Base-by-base conservation (phyloP, 495 filamentous ascomycete species). In the Lentithecium fluviatile region DNA sequence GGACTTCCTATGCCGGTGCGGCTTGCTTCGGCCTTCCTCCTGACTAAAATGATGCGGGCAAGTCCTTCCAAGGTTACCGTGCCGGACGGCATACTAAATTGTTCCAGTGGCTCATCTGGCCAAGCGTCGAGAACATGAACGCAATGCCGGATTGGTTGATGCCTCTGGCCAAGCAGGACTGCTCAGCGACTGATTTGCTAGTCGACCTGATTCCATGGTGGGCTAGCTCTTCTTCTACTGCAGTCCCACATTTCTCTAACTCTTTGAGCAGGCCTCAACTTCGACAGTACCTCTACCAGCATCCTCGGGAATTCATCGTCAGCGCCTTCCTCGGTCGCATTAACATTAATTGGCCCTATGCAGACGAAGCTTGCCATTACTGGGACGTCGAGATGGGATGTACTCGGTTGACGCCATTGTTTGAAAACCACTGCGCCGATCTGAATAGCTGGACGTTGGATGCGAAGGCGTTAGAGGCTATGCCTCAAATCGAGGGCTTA, bases 21-120 rank as follows among this genome's bases (percentile, higher is more conserved):
- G n/a, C 52, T 66, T 11, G 63, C 63, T 17, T 66, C 57, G 37
- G 45, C 63, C 5, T 66, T 40, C 52, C 36, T 66, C 8, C 47
- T 66, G 40, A 61, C 63, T 13, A 66, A 66, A 36, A 61, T 66
- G 63, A 66, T 66, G 63, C 42, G 52, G 50, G 62, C 60, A 60
- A 8, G 62, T 20, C 13, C 5, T 5, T 34, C 17, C 24, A 12
- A 24, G 21, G n/a, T 47, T 12, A 7, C 12, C 34, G 24, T 29
- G 20, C 56, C 51, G 11, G 23, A n/a, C 15, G 17, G 0, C 25
- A 40, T 15, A 21, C 17, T 50, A 43, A 49, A 7, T 21, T 7
- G 23, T 29, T 19, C 21, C 37, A 65, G 63, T 66, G 63, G 63
- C 36, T 61, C 37, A 60, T 66, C n/a, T 66, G 63, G 63, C 63